phyloP scores from a whole-genome alignment of 1,284 basidiomycete species.

The Ceratobasidium sp. region DNA sequence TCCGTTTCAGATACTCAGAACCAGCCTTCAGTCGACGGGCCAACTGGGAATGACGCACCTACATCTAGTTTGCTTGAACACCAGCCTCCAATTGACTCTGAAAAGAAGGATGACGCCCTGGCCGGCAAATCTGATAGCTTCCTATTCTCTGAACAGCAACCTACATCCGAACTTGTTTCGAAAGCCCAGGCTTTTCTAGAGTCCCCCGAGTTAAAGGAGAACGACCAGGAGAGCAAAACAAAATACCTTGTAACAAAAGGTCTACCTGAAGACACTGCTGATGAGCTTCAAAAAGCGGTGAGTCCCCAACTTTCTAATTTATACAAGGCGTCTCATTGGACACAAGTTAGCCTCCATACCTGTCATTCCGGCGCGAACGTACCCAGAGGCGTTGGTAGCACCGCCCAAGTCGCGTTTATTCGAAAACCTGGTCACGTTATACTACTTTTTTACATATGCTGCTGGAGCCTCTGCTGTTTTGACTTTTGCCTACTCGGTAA shows the following conservation, averaged over 20 bases:
- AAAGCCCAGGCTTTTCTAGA: conserved; percentile 42
- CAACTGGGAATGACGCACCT: not conserved
- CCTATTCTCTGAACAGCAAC: conserved; percentile 19
- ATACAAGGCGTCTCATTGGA: not conserved
- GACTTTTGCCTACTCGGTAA: conserved; percentile 37
- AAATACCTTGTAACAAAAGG: conserved; percentile 38
- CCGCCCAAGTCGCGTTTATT: conserved; percentile 28
- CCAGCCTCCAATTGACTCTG: not conserved
- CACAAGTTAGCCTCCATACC: conserved; percentile 40
- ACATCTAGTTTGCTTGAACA: not conserved
- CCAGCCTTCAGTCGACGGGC: not conserved
- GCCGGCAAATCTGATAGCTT: not conserved
- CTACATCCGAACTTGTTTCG: conserved; percentile 30
- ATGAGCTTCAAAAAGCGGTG: conserved; percentile 40
- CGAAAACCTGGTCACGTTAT: conserved; percentile 40
- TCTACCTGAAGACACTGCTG: conserved; percentile 26
- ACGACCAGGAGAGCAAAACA: conserved; percentile 22
- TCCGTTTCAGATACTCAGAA: not conserved
- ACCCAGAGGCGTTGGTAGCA: conserved; percentile 40
- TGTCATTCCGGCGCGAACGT: conserved; percentile 33
- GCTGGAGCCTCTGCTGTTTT: conserved; percentile 36
- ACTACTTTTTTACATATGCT: conserved; percentile 42
- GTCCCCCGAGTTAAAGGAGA: conserved; percentile 39
- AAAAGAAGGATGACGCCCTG: not conserved
- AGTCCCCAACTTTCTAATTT: not conserved